Conservation (phyloP, 331 rosid species). For the Telfairia occidentalis region DNA sequence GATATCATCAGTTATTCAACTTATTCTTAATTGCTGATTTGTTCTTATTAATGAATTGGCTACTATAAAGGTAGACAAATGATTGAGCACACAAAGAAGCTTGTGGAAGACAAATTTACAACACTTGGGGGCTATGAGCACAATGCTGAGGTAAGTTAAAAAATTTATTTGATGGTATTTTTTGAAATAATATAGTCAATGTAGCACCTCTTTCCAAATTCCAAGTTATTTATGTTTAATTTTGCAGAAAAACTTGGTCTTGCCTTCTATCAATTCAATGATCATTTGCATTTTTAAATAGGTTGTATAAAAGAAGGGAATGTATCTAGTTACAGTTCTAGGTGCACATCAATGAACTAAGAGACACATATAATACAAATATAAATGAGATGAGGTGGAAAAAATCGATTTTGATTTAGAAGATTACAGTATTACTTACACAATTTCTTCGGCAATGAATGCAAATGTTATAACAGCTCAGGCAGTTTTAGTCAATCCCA, state of each 20-base stretch:
- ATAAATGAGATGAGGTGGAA: not conserved
- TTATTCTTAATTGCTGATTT: not conserved
- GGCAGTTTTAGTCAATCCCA: not conserved
- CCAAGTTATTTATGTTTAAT: not conserved
- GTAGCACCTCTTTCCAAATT: not conserved
- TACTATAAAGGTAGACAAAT: constrained; percentile 71
- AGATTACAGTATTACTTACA: not conserved
- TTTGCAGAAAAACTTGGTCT: not conserved
- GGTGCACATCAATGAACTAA: not conserved
- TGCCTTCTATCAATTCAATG: not conserved
- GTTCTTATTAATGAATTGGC: constrained; percentile 19
- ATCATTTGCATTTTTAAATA: not conserved
- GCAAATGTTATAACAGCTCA: not conserved
- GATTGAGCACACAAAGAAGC: constrained; percentile 88
- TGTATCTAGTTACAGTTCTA: not conserved
- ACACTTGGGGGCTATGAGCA: constrained; percentile 61
- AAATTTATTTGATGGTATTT: not conserved
- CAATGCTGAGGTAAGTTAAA: constrained; percentile 62
- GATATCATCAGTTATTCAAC: too few relatives aligned
- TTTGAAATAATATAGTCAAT: not conserved
- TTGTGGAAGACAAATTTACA: constrained; percentile 77
- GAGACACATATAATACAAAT: not conserved
- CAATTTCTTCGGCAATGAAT: not conserved
- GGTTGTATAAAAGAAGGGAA: not conserved
- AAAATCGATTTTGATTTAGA: not conserved